Percentiles rank a stretch among this genome's conserved stretches.
These are phyloP conservation scores for Dimargaris verticillata DNA, from an alignment of 192 early-diverging fungal genomes.

Conservation along the genomic window DNA sequence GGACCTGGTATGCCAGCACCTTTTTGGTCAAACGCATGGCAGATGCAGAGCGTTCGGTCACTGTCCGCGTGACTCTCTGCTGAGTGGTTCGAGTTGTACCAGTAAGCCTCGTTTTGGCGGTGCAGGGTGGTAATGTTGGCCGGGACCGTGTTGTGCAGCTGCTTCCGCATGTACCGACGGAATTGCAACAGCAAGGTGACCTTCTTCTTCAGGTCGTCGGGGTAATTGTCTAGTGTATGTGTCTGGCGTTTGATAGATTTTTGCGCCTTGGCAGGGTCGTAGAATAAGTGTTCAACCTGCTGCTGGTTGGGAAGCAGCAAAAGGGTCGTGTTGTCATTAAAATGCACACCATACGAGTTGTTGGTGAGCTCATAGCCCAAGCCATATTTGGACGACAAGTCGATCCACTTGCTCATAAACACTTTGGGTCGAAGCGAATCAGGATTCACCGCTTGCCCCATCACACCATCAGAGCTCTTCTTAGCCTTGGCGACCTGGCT, in stretches of 20 bases:
- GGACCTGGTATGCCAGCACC: neutral
- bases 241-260: slow-evolving; percentile 9
- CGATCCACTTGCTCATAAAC: slow-evolving; percentile 82
- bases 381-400: slow-evolving; percentile 71
- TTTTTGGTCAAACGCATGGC: neutral
- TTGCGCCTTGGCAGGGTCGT: slow-evolving; percentile 2
- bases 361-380: slow-evolving; percentile 77
- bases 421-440: slow-evolving; percentile 12
- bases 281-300: slow-evolving; percentile 9
- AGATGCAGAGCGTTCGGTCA: neutral
- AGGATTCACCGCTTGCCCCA: neutral
- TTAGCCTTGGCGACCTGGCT: neutral
- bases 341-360: slow-evolving; percentile 66
- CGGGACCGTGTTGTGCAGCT: slow-evolving; percentile 3
- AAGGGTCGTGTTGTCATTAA: slow-evolving; percentile 76
- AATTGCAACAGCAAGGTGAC: slow-evolving; percentile 12
- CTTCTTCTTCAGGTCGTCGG: slow-evolving; percentile 9
- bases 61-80: neutral
- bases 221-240: slow-evolving; percentile 11
- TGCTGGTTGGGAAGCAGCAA: slow-evolving; percentile 12
- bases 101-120: neutral
- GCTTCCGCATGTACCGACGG: slow-evolving; percentile 12
- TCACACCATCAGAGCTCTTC: neutral
- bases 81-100: neutral
- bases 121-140: neutral